Conservation (phyloP, 2,329 filamentous ascomycete genomes). For the Monascus ruber region DNA sequence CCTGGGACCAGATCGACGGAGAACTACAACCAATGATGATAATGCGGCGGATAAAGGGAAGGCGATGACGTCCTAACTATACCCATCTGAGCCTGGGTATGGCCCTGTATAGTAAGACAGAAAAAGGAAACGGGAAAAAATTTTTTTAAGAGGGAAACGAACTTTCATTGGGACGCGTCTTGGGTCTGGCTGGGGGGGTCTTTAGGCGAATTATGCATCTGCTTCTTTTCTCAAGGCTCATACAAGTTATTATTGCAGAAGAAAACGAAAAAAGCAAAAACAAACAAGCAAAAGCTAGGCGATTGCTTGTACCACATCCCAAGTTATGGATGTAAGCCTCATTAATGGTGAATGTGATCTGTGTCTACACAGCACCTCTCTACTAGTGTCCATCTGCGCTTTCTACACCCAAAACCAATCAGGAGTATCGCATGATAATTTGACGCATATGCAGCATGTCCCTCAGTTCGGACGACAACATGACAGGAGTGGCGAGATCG, state of each 20-base stretch:
- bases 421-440: no score
- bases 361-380: no score
- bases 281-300: neutral
- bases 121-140: slow-evolving; percentile 13
- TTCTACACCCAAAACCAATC: no score
- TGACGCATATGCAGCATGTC: no score
- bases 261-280: neutral
- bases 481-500: no score
- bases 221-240: slow-evolving; percentile 13
- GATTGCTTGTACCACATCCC: no score
- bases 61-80: slow-evolving; percentile 20
- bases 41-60: slow-evolving; percentile 32
- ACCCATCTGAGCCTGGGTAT: slow-evolving; percentile 13
- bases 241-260: slow-evolving; percentile 8
- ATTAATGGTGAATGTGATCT: no score
- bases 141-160: no score
- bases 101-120: slow-evolving; percentile 29
- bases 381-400: no score
- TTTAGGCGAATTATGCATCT: slow-evolving; percentile 30
- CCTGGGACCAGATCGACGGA: slow-evolving; percentile 29
- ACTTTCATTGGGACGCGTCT: slow-evolving; percentile 24
- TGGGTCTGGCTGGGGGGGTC: slow-evolving; percentile 24
- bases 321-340: no score
- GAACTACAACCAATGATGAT: slow-evolving; percentile 33
- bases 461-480: no score